Base-by-base conservation (phyloP, 2,329 filamentous ascomycete genomes). In the Fonsecaea pedrosoi region DNA sequence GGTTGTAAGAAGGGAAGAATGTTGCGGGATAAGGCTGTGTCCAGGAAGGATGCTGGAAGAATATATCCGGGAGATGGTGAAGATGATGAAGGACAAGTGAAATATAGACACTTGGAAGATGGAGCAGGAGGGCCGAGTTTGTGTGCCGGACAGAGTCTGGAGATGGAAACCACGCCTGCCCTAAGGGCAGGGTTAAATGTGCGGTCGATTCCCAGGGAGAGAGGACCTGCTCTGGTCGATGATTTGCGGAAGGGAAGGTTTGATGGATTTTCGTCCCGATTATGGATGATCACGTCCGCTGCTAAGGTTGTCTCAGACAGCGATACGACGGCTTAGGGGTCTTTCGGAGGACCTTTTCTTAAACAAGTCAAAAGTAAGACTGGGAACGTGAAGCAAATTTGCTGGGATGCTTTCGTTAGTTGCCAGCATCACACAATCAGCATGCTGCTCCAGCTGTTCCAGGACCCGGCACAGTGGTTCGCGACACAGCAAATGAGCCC, bases 381-480 rank as follows among this genome's bases (percentile, higher is more conserved):
- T 15, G n/a, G n/a, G 25, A 13, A 7, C 9, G 53, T 55, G 30
- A 34, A 34, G 53, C 25, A 55, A n/a, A 9, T 9, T n/a, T 32
- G 21, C 30, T 12, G 25, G 53, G 53, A 35, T 55, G 34, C 35
- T n/a, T 35, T 30, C 7, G 53, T 30, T 55, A 34, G 25, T 35
- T 55, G 18, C 25, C 30, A 34, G 53, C 30, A 35, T 35, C 15
- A 37, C 25, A 35, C 53, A 55, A 55, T 55, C 53, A 55, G 53
- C 13, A 13, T 7, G 53, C 34, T 34, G 53, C 18, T 34, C 53
- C 53, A 18, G 30, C 3, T 35, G 30, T 35, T 55, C 30, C 8
- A 32, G 4, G 45, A 55, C 5, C 53, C 53, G 34, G 53, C 30
- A 30, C 30, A 34, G 18, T 37, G 53, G 53, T 55, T 55, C 53